A percentile compares a stretch with the other conserved stretches of the same genome.
Evolutionary conservation across 1,139 yeast species (phyloP).

Genomic region (Yamadazyma diospyri): DNA sequence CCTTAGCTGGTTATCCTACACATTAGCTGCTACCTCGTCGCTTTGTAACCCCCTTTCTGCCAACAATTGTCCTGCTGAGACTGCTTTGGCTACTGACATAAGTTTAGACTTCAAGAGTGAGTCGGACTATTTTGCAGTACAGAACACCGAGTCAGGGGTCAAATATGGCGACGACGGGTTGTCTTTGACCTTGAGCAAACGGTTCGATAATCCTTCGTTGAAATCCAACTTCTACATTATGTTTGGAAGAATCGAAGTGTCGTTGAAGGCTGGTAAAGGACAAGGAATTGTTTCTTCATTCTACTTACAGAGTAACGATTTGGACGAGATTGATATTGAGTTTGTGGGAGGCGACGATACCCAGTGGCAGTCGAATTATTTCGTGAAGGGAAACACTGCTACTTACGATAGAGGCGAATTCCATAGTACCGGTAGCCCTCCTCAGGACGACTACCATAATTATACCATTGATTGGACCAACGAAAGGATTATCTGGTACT

Average conservation of each 20-base stretch:
- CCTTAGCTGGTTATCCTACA: neutral
- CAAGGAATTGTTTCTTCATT: constrained; percentile 71
- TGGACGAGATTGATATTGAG: constrained; percentile 79
- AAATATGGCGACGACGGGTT: constrained; percentile 44
- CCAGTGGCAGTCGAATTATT: constrained; percentile 73
- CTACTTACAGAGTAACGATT: constrained; percentile 72
- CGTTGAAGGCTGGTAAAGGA: constrained; percentile 66
- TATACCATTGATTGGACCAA: constrained; percentile 36
- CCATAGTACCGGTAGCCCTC: constrained; percentile 44
- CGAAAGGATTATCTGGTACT: constrained; percentile 36
- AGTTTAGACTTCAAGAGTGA: constrained; percentile 40
- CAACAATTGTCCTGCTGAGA: constrained; percentile 32
- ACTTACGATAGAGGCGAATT: constrained; percentile 73
- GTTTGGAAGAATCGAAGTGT: constrained; percentile 76
- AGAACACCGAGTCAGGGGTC: constrained; percentile 19
- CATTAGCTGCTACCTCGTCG: constrained; percentile 11
- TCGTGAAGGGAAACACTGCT: constrained; percentile 68
- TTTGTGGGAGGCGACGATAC: constrained; percentile 71
- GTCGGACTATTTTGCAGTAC: constrained; percentile 30
- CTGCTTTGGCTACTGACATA: constrained; percentile 53
- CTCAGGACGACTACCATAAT: constrained; percentile 27
- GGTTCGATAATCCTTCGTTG: constrained; percentile 68
- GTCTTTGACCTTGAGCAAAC: constrained; percentile 49
- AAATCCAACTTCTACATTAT: constrained; percentile 70
- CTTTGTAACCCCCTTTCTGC: constrained; percentile 28